Evolutionary conservation across 495 filamentous ascomycete genomes (phyloP).

Genomic region (Penicillium crystallinum): DNA sequence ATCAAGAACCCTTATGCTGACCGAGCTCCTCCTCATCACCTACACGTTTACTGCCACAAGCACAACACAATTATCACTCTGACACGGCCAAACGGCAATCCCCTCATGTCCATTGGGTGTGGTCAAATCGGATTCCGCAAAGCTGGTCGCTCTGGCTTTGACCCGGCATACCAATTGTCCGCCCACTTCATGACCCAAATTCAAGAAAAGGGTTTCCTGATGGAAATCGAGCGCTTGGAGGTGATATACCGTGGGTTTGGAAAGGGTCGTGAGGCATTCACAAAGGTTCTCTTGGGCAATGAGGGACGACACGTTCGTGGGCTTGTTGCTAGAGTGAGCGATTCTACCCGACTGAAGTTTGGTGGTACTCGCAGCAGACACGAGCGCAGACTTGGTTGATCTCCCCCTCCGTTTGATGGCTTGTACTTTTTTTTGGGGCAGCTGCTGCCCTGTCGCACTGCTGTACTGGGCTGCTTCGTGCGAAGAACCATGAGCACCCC

Average conservation of each 20-base stretch:
- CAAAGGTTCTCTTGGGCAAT: constrained; percentile 78
- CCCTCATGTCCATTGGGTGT: constrained; percentile 67
- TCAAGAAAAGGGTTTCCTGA: constrained; percentile 65
- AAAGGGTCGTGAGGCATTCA: constrained; percentile 76
- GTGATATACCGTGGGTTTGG: constrained; percentile 80
- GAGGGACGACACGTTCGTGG: constrained; percentile 71
- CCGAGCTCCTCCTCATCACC: constrained; percentile 58
- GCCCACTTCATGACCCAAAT: constrained; percentile 73
- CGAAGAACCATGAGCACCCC: neutral
- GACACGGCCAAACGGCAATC: constrained; percentile 69
- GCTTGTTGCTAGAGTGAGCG: constrained; percentile 69
- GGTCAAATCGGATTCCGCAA: constrained; percentile 89
- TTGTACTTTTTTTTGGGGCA: neutral
- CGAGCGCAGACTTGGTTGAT: constrained; percentile 72
- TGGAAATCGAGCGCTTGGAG: constrained; percentile 56
- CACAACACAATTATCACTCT: constrained; percentile 94
- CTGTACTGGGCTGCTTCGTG: constrained; percentile 4
- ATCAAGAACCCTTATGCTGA: constrained; percentile 36
- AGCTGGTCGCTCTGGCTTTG: constrained; percentile 68
- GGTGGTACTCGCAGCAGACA: constrained; percentile 84
- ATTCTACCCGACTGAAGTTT: constrained; percentile 87
- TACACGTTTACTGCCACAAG: constrained; percentile 80
- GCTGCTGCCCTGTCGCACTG: neutral
- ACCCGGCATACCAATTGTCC: constrained; percentile 88
- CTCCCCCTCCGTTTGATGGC: neutral